These are phyloP conservation scores for Claviceps paspali DNA, from an alignment of 2,329 filamentous ascomycete species.

Conservation along the genomic window DNA sequence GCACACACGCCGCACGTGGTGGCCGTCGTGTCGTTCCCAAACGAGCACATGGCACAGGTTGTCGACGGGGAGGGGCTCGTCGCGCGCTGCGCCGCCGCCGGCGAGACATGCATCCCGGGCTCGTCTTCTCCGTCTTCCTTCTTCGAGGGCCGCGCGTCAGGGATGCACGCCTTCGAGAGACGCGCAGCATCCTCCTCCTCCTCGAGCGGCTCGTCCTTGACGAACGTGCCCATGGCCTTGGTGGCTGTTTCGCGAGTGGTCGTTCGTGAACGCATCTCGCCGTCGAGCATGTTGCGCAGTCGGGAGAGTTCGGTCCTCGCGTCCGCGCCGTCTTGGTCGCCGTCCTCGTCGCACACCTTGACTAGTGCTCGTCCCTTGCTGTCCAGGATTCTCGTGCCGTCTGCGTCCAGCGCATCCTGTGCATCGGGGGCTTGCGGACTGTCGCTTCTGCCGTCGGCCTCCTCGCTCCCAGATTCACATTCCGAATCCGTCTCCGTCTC, in stretches of 20 bases:
- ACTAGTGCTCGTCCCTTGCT: slow-evolving; percentile 51
- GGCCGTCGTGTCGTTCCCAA: slow-evolving; percentile 37
- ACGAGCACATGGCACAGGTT: slow-evolving; percentile 55
- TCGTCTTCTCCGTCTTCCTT: not conserved
- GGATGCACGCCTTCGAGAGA: too few relatives aligned
- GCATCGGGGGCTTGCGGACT: slow-evolving; percentile 24
- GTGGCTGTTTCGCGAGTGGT: too few relatives aligned
- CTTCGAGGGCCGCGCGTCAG: too few relatives aligned
- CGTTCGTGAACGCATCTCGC: too few relatives aligned
- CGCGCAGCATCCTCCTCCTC: too few relatives aligned
- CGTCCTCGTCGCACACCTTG: slow-evolving; percentile 60
- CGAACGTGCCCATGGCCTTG: not conserved
- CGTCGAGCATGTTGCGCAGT: slow-evolving; percentile 30
- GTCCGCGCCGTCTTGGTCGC: slow-evolving; percentile 27
- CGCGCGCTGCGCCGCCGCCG: not conserved
- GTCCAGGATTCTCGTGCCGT: slow-evolving; percentile 51
- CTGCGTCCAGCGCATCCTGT: slow-evolving; percentile 45
- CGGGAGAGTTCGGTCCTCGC: slow-evolving; percentile 43
- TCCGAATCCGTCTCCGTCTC: slow-evolving; percentile 20
- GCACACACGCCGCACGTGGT: slow-evolving; percentile 54
- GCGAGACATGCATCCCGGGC: not conserved
- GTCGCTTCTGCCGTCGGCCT: slow-evolving; percentile 15
- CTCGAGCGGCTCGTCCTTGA: slow-evolving; percentile 2
- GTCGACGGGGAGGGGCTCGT: not conserved
- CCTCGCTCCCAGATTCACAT: slow-evolving; percentile 34